phyloP scores from a whole-genome alignment of 2,329 filamentous ascomycete species.

The Pyricularia sp. region DNA sequence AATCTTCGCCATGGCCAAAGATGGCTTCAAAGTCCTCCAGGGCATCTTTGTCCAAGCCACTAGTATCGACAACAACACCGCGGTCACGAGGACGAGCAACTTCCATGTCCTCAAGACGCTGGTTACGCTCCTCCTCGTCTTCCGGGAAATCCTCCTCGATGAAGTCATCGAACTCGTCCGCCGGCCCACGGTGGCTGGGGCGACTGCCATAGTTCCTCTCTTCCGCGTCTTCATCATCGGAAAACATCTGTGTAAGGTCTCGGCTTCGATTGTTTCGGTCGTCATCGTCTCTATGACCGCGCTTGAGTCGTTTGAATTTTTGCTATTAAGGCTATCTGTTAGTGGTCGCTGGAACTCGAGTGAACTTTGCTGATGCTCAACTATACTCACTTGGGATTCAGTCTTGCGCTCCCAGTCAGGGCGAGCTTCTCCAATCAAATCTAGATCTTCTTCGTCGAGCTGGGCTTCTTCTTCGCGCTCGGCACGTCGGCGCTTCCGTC shows the following conservation, averaged over 20 bases:
- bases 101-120: slow-evolving; percentile 73
- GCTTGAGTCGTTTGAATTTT: slow-evolving; percentile 94
- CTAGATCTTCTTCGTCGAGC: slow-evolving; percentile 90
- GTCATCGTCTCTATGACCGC: slow-evolving; percentile 64
- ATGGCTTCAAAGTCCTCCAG: slow-evolving; percentile 93
- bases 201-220: slow-evolving; percentile 40
- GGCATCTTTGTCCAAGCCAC: slow-evolving; percentile 80
- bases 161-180: slow-evolving; percentile 85
- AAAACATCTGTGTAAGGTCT: slow-evolving; percentile 85
- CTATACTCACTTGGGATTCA: slow-evolving; percentile 51
- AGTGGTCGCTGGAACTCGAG: not conserved
- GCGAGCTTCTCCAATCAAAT: slow-evolving; percentile 77
- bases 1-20: slow-evolving; percentile 91
- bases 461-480: slow-evolving; percentile 78
- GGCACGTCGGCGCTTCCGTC: slow-evolving; percentile 60
- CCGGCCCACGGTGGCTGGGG: slow-evolving; percentile 42
- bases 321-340: slow-evolving; percentile 34
- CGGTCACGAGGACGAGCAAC: slow-evolving; percentile 69
- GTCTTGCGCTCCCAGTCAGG: slow-evolving; percentile 56
- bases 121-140: slow-evolving; percentile 65
- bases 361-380: not conserved
- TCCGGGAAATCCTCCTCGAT: slow-evolving; percentile 93
- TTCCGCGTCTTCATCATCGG: slow-evolving; percentile 72
- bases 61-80: slow-evolving; percentile 60
- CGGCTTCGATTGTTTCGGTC: slow-evolving; percentile 51